Evolutionary conservation across 768 basidiomycete species (phyloP), one percentile per base, ranked within the genome.

Genomic region (Chlorophyllum brunneum): DNA sequence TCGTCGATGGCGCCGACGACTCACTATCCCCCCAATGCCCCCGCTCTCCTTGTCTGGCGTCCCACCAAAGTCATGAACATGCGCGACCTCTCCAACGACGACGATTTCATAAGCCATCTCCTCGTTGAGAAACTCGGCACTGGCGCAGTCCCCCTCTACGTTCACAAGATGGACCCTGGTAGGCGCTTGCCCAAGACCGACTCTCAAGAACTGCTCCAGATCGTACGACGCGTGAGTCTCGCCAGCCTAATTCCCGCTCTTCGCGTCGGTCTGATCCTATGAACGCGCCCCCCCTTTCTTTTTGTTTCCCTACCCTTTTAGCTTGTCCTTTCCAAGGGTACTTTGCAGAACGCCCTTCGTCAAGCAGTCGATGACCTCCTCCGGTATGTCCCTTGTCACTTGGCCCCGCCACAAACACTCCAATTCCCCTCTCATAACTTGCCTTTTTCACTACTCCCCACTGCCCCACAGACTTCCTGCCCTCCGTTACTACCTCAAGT

Each of bases 31-130:
- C 54, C 57, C 50, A 59, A 55, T 56, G 57, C 55, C 24, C 61
- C 56, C 38, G 61, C 63, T 34, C 48, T 63, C 53, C 62, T 84
- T 52, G 60, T 70, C 70, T 92, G 89, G 89, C 82, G 86, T 37
- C 84, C 84, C 16, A 92, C 88, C 43, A 91, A 88, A 76, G 85
- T 88, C 60, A 92, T 92, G 89, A 88, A 89, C 72, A 86, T 89
- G 78, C 80, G 81, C 69, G 91, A 93, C 80, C 80, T 93, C 56
- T 88, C 90, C 62, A 84, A 82, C 68, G 91, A 93, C 71, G 91
- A 93, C 67, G 91, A 93, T 70, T 92, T 92, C 67, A 83, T 93
- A 65, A 88, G 86, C 63, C 88, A 92, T 71, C 78, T 93, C 33
- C 82, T 93, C 52, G 88, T 93, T 56, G 90, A 93, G 72, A 92